Base-by-base conservation (phyloP, 371 early-diverging fungal genomes). In the Rhizopus sp. region DNA sequence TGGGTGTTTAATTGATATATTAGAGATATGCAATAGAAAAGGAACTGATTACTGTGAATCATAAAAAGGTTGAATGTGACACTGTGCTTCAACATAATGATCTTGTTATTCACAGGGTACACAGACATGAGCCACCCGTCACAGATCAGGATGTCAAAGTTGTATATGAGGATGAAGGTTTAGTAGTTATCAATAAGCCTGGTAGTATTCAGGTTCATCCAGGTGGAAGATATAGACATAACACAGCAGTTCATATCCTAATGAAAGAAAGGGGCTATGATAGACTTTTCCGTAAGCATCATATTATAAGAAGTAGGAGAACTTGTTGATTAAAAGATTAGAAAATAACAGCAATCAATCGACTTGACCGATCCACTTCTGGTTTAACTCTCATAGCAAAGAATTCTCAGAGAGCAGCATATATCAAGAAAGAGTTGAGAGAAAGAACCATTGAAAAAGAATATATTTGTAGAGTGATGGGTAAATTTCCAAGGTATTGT, bases 51-150 rank as follows among this genome's bases (percentile, higher is more conserved):
- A 84, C 75, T 32, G 70, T 98, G 35, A 97, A 97, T 70, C 82
- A 74, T 7, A 50, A 86, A 55, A 53, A 44, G 10, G 85, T 84
- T 0, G 47, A 66, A 0, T 56, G 70, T 5, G 84, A 85, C 41
- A 78, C 81, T 4, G 66, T 84, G 3, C 63, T 93, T 13, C 69
- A 80, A 50, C 89, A 89, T 66, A 79, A 82, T 39, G 96, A 96
- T 63, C 46, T 90, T 3, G 76, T 98, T 17, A 76, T 79, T 0
- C 96, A 96, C 64, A 63, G 72, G 7, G 88, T 91, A 33, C 98
- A 98, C 72, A 87, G 97, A 0, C 98, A 98, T 73, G 98, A 98
- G 72, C 98, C 98, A 0, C 94, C 95, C 3, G 91, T 96, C 0
- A 80, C 90, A 3, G 83, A 77, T 16, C 63, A 77, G 39, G 69